Evolutionary conservation across 208 protist species (phyloP).

Genomic region (Wallacemonas collosoma): DNA sequence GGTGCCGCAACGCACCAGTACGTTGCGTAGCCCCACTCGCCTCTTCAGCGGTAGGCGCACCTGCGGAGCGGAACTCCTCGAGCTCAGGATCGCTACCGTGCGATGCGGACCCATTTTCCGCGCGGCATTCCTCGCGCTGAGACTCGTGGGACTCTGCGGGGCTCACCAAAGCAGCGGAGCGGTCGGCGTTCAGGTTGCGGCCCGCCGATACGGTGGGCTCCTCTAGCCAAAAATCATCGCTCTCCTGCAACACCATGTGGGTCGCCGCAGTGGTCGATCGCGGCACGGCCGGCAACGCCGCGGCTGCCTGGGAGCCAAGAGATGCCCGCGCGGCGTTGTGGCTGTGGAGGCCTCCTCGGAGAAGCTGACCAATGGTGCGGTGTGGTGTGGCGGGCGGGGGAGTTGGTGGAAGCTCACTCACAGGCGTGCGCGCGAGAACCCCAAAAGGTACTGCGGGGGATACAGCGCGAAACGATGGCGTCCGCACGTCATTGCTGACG

Average conservation of each 20-base stretch:
- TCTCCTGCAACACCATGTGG: not conserved
- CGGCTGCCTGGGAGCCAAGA: not conserved
- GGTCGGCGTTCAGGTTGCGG: not conserved
- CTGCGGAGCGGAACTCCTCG: not conserved
- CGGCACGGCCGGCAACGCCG: not conserved
- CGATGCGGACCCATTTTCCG: not conserved
- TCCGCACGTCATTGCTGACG: constrained; percentile 35
- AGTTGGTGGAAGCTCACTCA: constrained; percentile 82
- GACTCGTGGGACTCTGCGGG: not conserved
- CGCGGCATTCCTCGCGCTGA: not conserved
- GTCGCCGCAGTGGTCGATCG: not conserved
- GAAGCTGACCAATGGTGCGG: constrained; percentile 62
- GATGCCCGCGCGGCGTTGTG: constrained; percentile 4
- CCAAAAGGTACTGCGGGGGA: constrained; percentile 39
- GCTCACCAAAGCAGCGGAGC: constrained; percentile 4
- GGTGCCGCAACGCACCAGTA: constrained; percentile 7
- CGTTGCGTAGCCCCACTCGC: not conserved
- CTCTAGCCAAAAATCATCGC: not conserved
- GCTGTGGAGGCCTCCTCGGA: constrained; percentile 35
- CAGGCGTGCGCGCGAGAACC: constrained; percentile 53
- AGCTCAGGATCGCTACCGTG: not conserved
- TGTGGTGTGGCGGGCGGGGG: constrained; percentile 37
- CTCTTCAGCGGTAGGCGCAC: not conserved
- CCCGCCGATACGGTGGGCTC: constrained; percentile 8
- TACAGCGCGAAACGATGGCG: not conserved